Evolutionary conservation across 2,329 filamentous ascomycete genomes (phyloP), one percentile per base, ranked within the genome.

Genomic region (Hypoxylon sp.): DNA sequence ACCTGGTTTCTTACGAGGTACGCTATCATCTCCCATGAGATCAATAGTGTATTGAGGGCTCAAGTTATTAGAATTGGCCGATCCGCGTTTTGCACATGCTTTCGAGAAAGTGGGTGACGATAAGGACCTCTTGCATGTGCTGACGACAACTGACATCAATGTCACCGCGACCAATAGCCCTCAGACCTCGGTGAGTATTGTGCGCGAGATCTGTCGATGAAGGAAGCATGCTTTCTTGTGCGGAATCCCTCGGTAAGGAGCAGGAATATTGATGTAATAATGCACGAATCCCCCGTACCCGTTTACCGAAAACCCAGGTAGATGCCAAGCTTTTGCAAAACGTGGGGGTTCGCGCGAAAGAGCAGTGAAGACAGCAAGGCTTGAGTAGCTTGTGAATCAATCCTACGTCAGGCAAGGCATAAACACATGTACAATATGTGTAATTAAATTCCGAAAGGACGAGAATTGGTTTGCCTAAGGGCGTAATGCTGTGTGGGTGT

Each of bases 241-340:
- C 47, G 47, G 65, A 24, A 57, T 67, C 44, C 47, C 58, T 68
- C 67, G 65, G 70, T 66, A 66, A 67, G 57, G 54, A 57, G 37
- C 46, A 55, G 55, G 10, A 65, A 62, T 62, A 61, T 69, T 67
- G 67, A 71, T 69, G 69, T 61, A 68, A 69, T 69, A 53, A 67
- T 62, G 53, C 58, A 65, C 29, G 47, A 64, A 66, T 64, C 59
- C 57, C 47, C 50, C 59, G 52, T 68, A 65, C 50, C 47, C 32
- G 59, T 67, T 70, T 70, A 72, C 70, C 68, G 70, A 72, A 64
- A 60, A 35, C 54, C 56, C 47, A 27, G 46, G 55, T 57, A 31
- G 15, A 50, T 60, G 70, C 70, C 67, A 70, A 72, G 70, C 67
- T 61, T 66, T 60, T 63, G 51, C 27, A 65, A 58, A 55, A 58